phyloP scores from a whole-genome alignment of 176 grass and related monocot species.

The Carex kokanica region DNA sequence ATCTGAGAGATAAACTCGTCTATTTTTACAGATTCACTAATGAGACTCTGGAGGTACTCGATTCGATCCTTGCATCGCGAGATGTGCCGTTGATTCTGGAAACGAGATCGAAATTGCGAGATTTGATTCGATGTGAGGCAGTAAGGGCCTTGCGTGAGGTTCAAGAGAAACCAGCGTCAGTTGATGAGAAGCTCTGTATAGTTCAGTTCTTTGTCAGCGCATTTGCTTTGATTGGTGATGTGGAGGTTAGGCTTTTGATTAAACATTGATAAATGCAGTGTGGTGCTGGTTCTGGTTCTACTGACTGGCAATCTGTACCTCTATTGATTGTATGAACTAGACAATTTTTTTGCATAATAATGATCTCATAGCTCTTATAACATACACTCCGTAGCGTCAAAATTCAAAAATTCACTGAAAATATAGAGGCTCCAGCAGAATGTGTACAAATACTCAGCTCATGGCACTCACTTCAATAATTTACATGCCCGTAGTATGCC shows the following conservation, averaged over 20 bases:
- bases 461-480: background rate
- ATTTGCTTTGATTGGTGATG: constrained; percentile 62
- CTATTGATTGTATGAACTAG: background rate
- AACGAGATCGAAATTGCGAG: constrained; percentile 39
- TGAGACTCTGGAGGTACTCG: constrained; percentile 40
- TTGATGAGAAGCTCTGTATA: constrained; percentile 34
- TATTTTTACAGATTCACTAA: constrained; percentile 35
- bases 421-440: background rate
- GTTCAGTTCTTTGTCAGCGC: constrained; percentile 70
- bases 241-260: constrained; percentile 41
- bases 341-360: background rate
- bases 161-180: background rate
- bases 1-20: background rate
- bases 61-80: constrained; percentile 46
- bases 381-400: background rate
- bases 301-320: background rate
- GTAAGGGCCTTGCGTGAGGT: constrained; percentile 29
- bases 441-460: background rate
- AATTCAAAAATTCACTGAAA: background rate
- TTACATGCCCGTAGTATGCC: background rate
- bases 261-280: background rate
- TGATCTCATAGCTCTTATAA: background rate
- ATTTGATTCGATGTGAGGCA: constrained; percentile 35
- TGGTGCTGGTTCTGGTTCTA: background rate
- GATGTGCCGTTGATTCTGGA: constrained; percentile 40